Evolutionary conservation across 106 monocot species (phyloP).

Genomic region (Phalaenopsis equestris): DNA sequence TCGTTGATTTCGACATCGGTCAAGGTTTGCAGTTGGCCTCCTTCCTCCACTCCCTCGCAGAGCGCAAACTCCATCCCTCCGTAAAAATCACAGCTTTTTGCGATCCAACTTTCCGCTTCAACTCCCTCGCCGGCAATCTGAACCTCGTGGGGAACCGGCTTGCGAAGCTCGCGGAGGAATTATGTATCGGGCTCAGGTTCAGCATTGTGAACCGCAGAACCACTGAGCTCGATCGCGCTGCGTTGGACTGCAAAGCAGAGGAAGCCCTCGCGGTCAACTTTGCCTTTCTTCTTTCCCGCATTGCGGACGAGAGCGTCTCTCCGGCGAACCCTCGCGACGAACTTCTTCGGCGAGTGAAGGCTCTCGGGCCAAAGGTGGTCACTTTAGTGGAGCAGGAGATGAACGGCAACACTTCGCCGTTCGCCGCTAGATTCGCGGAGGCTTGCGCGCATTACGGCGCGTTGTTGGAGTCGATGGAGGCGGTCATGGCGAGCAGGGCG

Average conservation of each 20-base stretch:
- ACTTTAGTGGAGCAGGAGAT: constrained; percentile 45
- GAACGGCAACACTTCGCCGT: constrained; percentile 52
- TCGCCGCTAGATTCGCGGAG: constrained; percentile 34
- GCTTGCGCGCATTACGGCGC: constrained; percentile 36
- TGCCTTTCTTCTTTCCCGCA: constrained; percentile 25
- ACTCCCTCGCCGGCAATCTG: too few species aligned
- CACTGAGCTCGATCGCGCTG: constrained; percentile 18
- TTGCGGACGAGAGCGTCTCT: constrained; percentile 59
- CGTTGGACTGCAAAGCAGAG: constrained; percentile 30
- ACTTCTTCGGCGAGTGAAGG: constrained; percentile 31
- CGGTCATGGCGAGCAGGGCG: constrained; percentile 3
- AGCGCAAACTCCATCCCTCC: constrained; percentile 8
- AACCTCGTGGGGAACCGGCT: constrained; percentile 19
- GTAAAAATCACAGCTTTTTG: constrained; percentile 26
- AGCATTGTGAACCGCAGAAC: constrained; percentile 13
- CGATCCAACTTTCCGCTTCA: constrained; percentile 27
- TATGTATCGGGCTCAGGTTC: constrained; percentile 25
- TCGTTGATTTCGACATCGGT: constrained; percentile 72
- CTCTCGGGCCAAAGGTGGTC: constrained; percentile 19
- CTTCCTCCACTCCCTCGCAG: constrained; percentile 38
- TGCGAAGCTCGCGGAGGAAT: constrained; percentile 11
- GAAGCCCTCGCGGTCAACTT: constrained; percentile 47
- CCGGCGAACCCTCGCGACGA: constrained; percentile 51
- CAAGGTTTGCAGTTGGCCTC: constrained; percentile 41
- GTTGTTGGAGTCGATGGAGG: constrained; percentile 40